phyloP scores from a whole-genome alignment of 306 rosid genomes.

The Mimosa bimucronata region DNA sequence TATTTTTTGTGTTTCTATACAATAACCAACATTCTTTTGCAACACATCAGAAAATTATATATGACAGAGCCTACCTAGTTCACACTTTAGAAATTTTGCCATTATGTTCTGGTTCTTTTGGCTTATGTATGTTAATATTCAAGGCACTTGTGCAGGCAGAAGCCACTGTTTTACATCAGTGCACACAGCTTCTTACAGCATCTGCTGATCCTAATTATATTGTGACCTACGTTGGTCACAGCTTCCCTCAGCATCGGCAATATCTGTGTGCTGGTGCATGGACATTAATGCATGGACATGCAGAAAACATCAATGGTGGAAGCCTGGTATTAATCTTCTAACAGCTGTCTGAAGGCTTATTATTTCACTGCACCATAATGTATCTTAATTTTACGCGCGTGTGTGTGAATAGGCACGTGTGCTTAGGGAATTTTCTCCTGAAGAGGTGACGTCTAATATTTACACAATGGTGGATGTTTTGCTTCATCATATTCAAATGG shows the following conservation, averaged over 20 bases:
- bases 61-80: slow-evolving; percentile 8
- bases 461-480: slow-evolving; percentile 97
- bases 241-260: slow-evolving; percentile 79
- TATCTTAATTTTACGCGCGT: slow-evolving; percentile 9
- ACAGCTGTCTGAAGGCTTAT: slow-evolving; percentile 22
- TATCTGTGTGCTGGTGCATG: slow-evolving; percentile 98
- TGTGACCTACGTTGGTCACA: slow-evolving; percentile 76
- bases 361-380: slow-evolving; percentile 18
- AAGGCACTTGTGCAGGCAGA: slow-evolving; percentile 70
- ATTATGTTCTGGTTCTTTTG: slow-evolving; percentile 7
- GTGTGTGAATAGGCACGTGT: slow-evolving; percentile 73
- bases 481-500: slow-evolving; percentile 91
- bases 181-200: slow-evolving; percentile 90
- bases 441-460: slow-evolving; percentile 88
- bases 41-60: background rate
- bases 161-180: slow-evolving; percentile 87
- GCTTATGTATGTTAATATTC: slow-evolving; percentile 23
- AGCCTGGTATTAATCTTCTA: slow-evolving; percentile 69
- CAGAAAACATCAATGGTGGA: slow-evolving; percentile 77
- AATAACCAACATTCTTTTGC: slow-evolving; percentile 4
- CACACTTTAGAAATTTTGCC: background rate
- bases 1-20: background rate
- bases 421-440: slow-evolving; percentile 89
- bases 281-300: slow-evolving; percentile 93
- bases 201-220: slow-evolving; percentile 88